Evolutionary conservation across 139 green algal genomes (phyloP), one percentile per base, ranked within the genome.

Genomic region (Coelastrella sp.): DNA sequence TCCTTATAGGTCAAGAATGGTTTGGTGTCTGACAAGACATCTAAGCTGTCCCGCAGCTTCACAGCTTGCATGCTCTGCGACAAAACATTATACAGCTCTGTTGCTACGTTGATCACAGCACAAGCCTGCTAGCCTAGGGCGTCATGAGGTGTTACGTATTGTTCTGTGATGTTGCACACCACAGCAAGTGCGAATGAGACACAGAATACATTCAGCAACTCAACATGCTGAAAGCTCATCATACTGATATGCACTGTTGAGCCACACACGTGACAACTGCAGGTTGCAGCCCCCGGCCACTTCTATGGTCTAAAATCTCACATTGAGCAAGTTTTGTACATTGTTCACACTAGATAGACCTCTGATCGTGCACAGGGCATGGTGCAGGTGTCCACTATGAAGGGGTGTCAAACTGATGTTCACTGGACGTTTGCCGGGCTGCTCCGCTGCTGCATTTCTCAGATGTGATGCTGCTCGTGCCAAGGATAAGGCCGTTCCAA

Each of bases 1-100:
- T 86, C 67, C 43, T 27, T 37, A 50, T 86, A 80, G 9, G 80
- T 53, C 34, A 86, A 51, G 68, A 80, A 86, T 2, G 80, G 80
- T 50, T 59, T 53, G 2, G 37, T 48, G 17, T 62, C 57, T 23
- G 80, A 57, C 34, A 37, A 7, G 9, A 64, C 35, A 8, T 60
- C 35, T 25, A 86, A 27, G 15, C 53, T 40, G 50, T 86, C 80
- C 3, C 80, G 34, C 50, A 86, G 67, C 37, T 86, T 80, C 9
- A 40, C 67, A 38, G 80, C 80, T 37, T 67, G 43, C 45, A 85
- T 63, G 48, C 79, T 85, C 79, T 85, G 79, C 35, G 38, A 51
- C 38, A 59, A 7, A 50, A 79, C 5, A n/a, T n/a, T n/a, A n/a
- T n/a, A n/a, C n/a, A n/a, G n/a, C n/a, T n/a, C n/a, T n/a, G n/a